A percentile compares a stretch with the other conserved stretches of the same genome.
phyloP scores from a whole-genome alignment of 805 yeast species.

The Cyberlindnera sargentensis region DNA sequence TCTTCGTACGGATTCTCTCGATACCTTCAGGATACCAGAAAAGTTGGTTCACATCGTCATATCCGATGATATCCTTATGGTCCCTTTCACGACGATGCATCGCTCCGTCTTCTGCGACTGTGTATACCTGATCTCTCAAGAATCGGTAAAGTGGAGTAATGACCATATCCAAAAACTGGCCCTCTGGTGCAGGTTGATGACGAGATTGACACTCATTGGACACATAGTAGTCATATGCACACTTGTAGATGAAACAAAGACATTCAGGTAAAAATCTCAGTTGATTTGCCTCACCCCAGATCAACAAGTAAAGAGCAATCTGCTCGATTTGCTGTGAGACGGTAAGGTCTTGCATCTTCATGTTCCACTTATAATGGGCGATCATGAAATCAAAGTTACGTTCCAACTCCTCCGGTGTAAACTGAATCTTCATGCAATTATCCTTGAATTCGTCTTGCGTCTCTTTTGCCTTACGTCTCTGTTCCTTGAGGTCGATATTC shows the following conservation, averaged over 20 bases:
- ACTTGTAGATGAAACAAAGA: conserved; percentile 73
- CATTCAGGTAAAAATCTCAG: conserved; percentile 85
- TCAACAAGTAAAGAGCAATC: conserved; percentile 59
- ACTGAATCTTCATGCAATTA: conserved; percentile 48
- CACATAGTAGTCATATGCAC: conserved; percentile 61
- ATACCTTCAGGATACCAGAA: conserved; percentile 81
- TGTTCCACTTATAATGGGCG: conserved; percentile 63
- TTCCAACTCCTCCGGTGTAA: conserved; percentile 36
- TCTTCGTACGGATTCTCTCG: conserved; percentile 43
- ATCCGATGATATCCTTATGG: conserved; percentile 68
- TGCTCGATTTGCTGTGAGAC: conserved; percentile 53
- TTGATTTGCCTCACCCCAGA: conserved; percentile 92
- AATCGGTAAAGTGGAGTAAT: conserved; percentile 67
- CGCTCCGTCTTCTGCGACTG: conserved; percentile 37
- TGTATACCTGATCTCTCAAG: conserved; percentile 49
- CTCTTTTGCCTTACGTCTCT: conserved; percentile 32
- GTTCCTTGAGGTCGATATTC: conserved; percentile 28
- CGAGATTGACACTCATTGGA: conserved; percentile 28
- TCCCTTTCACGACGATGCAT: conserved; percentile 47
- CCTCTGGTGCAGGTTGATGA: conserved; percentile 28
- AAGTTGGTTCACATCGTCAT: conserved; percentile 83
- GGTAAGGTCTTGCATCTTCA: conserved; percentile 39
- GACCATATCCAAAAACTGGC: conserved; percentile 50
- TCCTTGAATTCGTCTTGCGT: conserved; percentile 44
- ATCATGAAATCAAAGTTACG: conserved; percentile 43